Base-by-base conservation (phyloP, 2,329 filamentous ascomycete species). In the Purpureocillium takamizusanense region DNA sequence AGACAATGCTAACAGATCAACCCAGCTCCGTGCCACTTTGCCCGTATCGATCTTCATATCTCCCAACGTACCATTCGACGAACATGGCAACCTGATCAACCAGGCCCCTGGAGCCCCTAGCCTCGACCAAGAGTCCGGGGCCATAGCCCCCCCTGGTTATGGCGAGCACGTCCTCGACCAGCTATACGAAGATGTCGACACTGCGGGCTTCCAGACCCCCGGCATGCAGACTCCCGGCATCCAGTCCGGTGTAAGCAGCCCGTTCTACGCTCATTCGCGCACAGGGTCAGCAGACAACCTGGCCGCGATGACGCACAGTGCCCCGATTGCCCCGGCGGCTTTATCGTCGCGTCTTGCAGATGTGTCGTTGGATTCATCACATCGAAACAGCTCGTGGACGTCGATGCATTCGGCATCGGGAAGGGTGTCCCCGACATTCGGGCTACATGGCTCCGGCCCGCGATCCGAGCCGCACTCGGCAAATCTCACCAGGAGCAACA, bases 41-140 rank as follows among this genome's bases (percentile, higher is more conserved):
- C 89, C 92, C 2, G 76, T 97, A 13, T 87, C 87, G 39, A 81
- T 98, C 30, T 95, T 95, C 63, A 95, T 97, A 48, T 98, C 92
- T 5, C 90, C 92, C 1, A 92, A 92, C 54, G 79, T 95, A 51
- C 83, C 87, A 0, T 76, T 95, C 29, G 86, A 92, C 51, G 87
- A 94, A 37, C 77, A 90, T 43, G 92, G 94, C 50, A 82, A 85
- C 51, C 72, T 97, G 2, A 68, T 86, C 38, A 70, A 74, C 38
- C 74, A 78, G 52, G 67, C 67, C n/a, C 70, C 74, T 50, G 68
- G 54, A 56, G 66, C 42, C 61, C 69, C 49, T 56, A 65, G 65
- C 10, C 38, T 46, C 9, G 67, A 73, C 33, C 66, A 70, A 31
- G 72, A 78, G 31, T 67, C 76, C 40, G 70, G 76, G 15, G 72